Evolutionary conservation across 1,139 yeast genomes (phyloP).

Genomic region (Hyphopichia pseudoburtonii): DNA sequence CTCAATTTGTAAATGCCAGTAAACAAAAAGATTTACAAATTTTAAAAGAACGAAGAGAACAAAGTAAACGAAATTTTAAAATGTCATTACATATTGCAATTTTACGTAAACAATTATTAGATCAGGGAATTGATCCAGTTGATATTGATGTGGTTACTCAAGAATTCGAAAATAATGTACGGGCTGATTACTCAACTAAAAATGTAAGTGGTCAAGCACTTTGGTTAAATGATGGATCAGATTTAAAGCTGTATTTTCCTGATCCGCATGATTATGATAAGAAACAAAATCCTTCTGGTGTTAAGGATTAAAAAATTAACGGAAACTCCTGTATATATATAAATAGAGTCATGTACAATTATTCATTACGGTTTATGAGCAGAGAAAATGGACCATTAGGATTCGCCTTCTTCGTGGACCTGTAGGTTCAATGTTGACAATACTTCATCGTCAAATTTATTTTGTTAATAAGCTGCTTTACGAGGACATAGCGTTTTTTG

Average conservation of each 20-base stretch:
- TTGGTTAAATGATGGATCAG: slow-evolving; percentile 57
- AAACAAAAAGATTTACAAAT: slow-evolving; percentile 49
- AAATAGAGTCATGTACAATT: not conserved
- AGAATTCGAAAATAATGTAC: slow-evolving; percentile 56
- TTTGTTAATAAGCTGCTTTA: too few species aligned
- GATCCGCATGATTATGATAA: slow-evolving; percentile 59
- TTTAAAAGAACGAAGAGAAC: slow-evolving; percentile 47
- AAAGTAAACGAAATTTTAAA: slow-evolving; percentile 53
- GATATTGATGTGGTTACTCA: slow-evolving; percentile 50
- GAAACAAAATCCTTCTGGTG: slow-evolving; percentile 16
- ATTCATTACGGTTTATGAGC: not conserved
- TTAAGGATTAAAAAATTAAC: not conserved
- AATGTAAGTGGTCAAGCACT: slow-evolving; percentile 55
- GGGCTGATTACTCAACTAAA: slow-evolving; percentile 52
- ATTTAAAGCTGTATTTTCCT: slow-evolving; percentile 43
- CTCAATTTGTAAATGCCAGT: slow-evolving; percentile 41
- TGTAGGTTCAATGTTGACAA: not conserved
- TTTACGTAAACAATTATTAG: slow-evolving; percentile 56
- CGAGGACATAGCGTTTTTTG: too few species aligned
- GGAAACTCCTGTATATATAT: not conserved
- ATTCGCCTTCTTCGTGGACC: not conserved
- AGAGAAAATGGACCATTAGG: not conserved
- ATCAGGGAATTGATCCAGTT: slow-evolving; percentile 52
- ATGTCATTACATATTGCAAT: slow-evolving; percentile 66
- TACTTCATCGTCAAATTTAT: too few species aligned